Base-by-base conservation (phyloP, 2,329 filamentous ascomycete species). In the Dothideomycetes sp. region DNA sequence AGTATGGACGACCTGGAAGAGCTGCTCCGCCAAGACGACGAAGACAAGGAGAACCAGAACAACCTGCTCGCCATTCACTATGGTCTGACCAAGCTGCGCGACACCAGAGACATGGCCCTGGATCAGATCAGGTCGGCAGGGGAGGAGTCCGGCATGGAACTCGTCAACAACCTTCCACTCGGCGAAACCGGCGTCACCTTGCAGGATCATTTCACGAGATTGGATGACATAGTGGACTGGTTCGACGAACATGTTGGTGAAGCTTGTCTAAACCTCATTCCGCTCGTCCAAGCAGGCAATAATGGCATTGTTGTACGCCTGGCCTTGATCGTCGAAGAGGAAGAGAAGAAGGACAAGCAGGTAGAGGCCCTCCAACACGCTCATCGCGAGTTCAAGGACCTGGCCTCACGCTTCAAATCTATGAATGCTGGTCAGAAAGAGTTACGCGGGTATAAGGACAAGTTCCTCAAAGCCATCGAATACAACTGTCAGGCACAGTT, bases 21-120 rank as follows among this genome's bases (percentile, higher is more conserved):
- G 30, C 78, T 96, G 70, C 67, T 98, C 53, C 70, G 71, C 44
- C 77, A 88, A 55, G 89, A 98, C 61, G 88, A 94, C 56, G 71
- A 78, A 47, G 85, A 95, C 60, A 70, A 78, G 47, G 84, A 93
- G 64, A 84, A 83, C 56, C 94, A 96, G 78, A 84, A 86, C 6
- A 95, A 96, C 61, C 65, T 98, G 38, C 70, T 98, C 29, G 76
- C 81, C 27, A 80, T 89, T 39, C 91, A 98, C 65, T 94, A 89
- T 70, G 86, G 89, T 58, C 75, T 98, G 53, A 95, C 86, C 4
- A 80, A 85, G 62, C 68, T 98, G 60, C 74, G 91, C 47, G 94
- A 98, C 61, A 94, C 98, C 49, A 78, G 88, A 44, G 91, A 96
- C 65, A 84, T 94, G 62, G 89, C 91, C 22, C 88, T 96, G 76